phyloP scores from a whole-genome alignment of 2,329 filamentous ascomycete species.

The Emericellopsis atlantica region DNA sequence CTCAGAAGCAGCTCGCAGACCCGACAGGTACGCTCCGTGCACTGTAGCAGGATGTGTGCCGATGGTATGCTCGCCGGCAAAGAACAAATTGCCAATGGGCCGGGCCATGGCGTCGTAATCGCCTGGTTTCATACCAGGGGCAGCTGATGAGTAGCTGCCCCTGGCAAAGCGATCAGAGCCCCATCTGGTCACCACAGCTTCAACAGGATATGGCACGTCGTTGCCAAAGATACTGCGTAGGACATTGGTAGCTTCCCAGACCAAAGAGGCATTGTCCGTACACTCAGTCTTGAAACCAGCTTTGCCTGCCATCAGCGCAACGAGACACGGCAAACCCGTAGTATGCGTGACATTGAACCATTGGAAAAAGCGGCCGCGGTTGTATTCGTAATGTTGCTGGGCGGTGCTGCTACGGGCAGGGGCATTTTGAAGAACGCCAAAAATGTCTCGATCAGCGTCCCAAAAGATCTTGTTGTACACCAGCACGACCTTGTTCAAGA shows the following conservation, averaged over 20 bases:
- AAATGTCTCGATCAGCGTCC: conserved; percentile 83
- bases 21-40: conserved; percentile 90
- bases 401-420: conserved; percentile 55
- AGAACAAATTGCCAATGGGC: conserved; percentile 76
- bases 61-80: conserved; percentile 93
- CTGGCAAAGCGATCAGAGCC: conserved; percentile 80
- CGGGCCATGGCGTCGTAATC: conserved; percentile 91
- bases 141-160: conserved; percentile 92
- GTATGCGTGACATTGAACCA: conserved; percentile 95
- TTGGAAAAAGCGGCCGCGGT: conserved; percentile 86
- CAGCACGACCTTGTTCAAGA: conserved; percentile 89
- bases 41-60: conserved; percentile 94
- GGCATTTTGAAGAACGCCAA: conserved; percentile 75
- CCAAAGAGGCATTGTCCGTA: conserved; percentile 60
- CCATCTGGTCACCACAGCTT: conserved; percentile 89
- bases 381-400: conserved; percentile 66
- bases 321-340: conserved; percentile 73
- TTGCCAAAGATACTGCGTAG: conserved; percentile 63
- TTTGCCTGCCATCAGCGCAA: conserved; percentile 92
- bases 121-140: conserved; percentile 64
- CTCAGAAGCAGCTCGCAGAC: conserved; percentile 78
- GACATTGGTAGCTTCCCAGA: conserved; percentile 69
- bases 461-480: conserved; percentile 86
- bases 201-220: conserved; percentile 63
- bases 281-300: conserved; percentile 81